These are phyloP conservation scores for Aspergillus coremiiformis DNA, from an alignment of 495 filamentous ascomycete species.

Conservation along the genomic window DNA sequence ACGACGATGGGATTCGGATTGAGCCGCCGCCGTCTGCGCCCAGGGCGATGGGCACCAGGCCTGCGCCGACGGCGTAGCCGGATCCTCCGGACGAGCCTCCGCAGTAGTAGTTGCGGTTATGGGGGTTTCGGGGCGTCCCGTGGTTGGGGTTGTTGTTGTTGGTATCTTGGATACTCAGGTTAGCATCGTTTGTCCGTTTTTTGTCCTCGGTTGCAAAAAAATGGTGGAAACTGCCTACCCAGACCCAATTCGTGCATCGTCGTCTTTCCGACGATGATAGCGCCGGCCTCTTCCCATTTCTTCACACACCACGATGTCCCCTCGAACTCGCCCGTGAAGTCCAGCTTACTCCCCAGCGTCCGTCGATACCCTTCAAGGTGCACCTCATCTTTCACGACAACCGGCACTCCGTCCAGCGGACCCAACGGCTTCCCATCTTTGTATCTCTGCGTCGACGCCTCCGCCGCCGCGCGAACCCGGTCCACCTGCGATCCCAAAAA, in stretches of 20 bases:
- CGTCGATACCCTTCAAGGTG: slow-evolving; percentile 67
- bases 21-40: slow-evolving; percentile 85
- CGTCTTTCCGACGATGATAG: slow-evolving; percentile 74
- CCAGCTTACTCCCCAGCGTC: slow-evolving; percentile 52
- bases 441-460: slow-evolving; percentile 63
- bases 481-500: slow-evolving; percentile 58
- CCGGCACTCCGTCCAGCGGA: slow-evolving; percentile 74
- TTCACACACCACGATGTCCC: slow-evolving; percentile 66
- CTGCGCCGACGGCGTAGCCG: slow-evolving; percentile 67
- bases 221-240: slow-evolving; percentile 38
- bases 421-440: slow-evolving; percentile 54
- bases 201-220: background rate
- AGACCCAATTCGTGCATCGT: slow-evolving; percentile 90
- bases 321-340: slow-evolving; percentile 44
- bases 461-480: slow-evolving; percentile 56
- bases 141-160: slow-evolving; percentile 75
- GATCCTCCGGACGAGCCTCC: slow-evolving; percentile 85
- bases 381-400: slow-evolving; percentile 80
- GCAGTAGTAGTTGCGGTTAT: slow-evolving; percentile 72
- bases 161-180: slow-evolving; percentile 47
- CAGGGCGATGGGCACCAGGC: slow-evolving; percentile 72
- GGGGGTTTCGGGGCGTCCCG: slow-evolving; percentile 79
- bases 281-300: slow-evolving; percentile 71
- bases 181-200: background rate
- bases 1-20: slow-evolving; percentile 72